Evolutionary conservation across 2,329 filamentous ascomycete genomes (phyloP), one percentile per base, ranked within the genome.

Genomic region (Fusarium annulatum): DNA sequence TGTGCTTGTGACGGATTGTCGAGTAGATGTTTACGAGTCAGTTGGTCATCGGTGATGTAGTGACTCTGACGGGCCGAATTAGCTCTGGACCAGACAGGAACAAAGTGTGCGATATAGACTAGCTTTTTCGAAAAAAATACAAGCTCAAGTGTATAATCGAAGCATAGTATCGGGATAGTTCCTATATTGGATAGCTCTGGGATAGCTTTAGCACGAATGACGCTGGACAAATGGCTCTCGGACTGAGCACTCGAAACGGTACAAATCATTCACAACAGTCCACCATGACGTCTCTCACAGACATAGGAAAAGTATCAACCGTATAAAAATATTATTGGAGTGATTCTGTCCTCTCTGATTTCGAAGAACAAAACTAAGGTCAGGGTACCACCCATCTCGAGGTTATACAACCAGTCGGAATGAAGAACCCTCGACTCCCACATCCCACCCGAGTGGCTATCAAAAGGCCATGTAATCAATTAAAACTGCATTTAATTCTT

Each of bases 351-450:
- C 51, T 48, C 26, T 14, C 15, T 19, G 38, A 5, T 15, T 34
- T 46, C 41, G 21, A 67, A 48, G 34, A 23, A 34, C n/a, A 53
- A 57, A 34, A 26, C 36, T 9, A 28, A 41, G 41, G 34, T 15
- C 46, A 64, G 52, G 45, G 59, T 59, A 52, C 39, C 51, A 59
- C 38, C 59, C 45, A 57, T 64, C 23, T 42, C 11, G 34, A 58
- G 51, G 39, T 21, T 14, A 38, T 19, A 46, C 57, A 56, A 26
- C 61, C 64, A 72, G 64, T 72, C 67, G 58, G 70, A 73, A 61
- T 33, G 39, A 49, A 66, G 60, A 9, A 49, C 28, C 34, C 33
- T 57, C 10, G 38, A 46, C 48, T 73, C 46, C 67, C 52, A 67
- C 62, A 57, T 55, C 43, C 38, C 39, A 41, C 41, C 64, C 39